phyloP scores from a whole-genome alignment of 2,329 filamentous ascomycete species.

The Eurotiales sp. region DNA sequence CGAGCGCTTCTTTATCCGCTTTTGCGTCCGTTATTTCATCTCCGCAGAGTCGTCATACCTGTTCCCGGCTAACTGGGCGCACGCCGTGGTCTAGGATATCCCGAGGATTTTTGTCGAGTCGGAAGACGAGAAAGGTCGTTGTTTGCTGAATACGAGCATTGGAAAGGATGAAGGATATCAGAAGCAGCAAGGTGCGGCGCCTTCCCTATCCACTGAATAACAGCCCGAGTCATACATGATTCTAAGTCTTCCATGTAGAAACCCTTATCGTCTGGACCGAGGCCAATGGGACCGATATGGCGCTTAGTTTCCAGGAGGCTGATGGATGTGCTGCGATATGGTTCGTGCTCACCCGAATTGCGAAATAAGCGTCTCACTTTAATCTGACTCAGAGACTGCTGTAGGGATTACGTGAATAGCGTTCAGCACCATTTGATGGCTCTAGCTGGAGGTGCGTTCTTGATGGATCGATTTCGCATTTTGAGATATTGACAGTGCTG shows the following conservation, averaged over 20 bases:
- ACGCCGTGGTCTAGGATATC: conserved; percentile 59
- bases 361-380: not conserved
- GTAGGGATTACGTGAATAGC: conserved; percentile 84
- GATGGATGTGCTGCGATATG: conserved; percentile 92
- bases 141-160: conserved; percentile 84
- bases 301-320: conserved; percentile 93
- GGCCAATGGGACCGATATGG: conserved; percentile 88
- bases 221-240: conserved; percentile 21
- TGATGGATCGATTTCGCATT: too few species aligned
- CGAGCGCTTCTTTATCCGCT: conserved; percentile 5
- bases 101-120: conserved; percentile 87
- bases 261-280: conserved; percentile 99
- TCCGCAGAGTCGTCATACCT: not conserved
- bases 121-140: conserved; percentile 80
- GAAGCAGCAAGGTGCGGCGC: conserved; percentile 82
- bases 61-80: conserved; percentile 10
- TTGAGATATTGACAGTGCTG: conserved; percentile 14
- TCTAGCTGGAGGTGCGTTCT: conserved; percentile 57
- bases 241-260: conserved; percentile 53
- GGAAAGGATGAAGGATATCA: conserved; percentile 94
- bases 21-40: not conserved
- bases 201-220: too few species aligned
- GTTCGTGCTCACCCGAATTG: conserved; percentile 53
- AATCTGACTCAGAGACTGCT: conserved; percentile 13
- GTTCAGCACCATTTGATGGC: conserved; percentile 72